These are phyloP conservation scores for Cyanidiococcus yangmingshanensis DNA, from an alignment of 23 red algal species.

Conservation along the genomic window DNA sequence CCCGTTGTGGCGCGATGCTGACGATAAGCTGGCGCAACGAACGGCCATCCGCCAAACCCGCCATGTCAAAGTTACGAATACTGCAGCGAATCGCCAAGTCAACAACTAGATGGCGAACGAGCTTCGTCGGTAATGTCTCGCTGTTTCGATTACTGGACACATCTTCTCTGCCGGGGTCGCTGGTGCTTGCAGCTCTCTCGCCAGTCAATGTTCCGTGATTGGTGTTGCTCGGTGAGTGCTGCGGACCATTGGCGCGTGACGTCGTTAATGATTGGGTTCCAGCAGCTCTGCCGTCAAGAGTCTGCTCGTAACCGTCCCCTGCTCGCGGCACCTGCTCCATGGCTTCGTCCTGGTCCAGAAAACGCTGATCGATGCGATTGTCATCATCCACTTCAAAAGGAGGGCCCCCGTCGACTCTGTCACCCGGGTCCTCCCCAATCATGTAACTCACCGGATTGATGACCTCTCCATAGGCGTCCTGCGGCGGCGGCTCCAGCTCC, in stretches of 20 bases:
- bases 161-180: background rate
- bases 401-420: conserved; percentile 30
- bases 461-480: conserved; percentile 90
- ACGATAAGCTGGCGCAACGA: conserved; percentile 63
- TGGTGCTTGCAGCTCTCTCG: background rate
- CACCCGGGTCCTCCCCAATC: conserved; percentile 94
- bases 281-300: background rate
- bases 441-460: conserved; percentile 61
- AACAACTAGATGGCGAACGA: conserved; percentile 31
- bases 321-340: background rate
- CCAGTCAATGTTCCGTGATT: background rate
- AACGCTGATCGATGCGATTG: background rate
- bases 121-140: conserved; percentile 59
- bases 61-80: conserved; percentile 31
- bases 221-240: background rate
- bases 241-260: background rate
- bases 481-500: conserved; percentile 22
- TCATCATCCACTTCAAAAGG: background rate
- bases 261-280: background rate
- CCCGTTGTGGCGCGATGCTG: conserved; percentile 68
- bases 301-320: background rate
- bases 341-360: background rate
- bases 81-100: conserved; percentile 43
- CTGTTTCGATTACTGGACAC: background rate
- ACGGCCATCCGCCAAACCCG: conserved; percentile 68